These are phyloP conservation scores for Usnea hakonensis DNA, from an alignment of 495 filamentous ascomycete species.

Conservation along the genomic window DNA sequence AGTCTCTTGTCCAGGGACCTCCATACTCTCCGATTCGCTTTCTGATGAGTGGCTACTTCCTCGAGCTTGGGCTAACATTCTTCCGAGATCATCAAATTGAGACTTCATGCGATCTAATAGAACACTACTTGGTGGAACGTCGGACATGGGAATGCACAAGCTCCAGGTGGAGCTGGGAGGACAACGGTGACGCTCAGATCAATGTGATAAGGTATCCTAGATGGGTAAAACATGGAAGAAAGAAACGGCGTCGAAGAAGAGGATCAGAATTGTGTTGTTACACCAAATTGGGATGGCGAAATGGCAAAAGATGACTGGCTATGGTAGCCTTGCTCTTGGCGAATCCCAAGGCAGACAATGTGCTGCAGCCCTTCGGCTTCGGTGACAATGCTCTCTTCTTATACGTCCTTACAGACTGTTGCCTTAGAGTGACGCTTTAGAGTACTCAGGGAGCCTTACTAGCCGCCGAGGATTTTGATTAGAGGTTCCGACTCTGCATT, in stretches of 20 bases:
- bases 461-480: not conserved
- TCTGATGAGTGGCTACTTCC: not conserved
- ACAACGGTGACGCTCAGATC: not conserved
- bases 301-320: not conserved
- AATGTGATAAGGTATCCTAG: not conserved
- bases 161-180: not conserved
- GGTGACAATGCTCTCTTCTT: not conserved
- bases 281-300: not conserved
- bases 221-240: not conserved
- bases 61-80: not conserved
- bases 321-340: not conserved
- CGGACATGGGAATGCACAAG: not conserved
- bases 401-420: not conserved
- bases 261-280: not conserved
- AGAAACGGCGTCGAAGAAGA: not conserved
- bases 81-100: too few species aligned
- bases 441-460: not conserved
- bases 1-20: not conserved
- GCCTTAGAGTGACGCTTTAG: not conserved
- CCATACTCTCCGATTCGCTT: not conserved
- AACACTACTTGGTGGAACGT: not conserved
- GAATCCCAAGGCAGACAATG: not conserved
- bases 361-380: not conserved
- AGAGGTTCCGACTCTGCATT: not conserved
- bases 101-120: not conserved